Evolutionary conservation across 2,329 filamentous ascomycete genomes (phyloP).

Genomic region (Aspergillus ruber): DNA sequence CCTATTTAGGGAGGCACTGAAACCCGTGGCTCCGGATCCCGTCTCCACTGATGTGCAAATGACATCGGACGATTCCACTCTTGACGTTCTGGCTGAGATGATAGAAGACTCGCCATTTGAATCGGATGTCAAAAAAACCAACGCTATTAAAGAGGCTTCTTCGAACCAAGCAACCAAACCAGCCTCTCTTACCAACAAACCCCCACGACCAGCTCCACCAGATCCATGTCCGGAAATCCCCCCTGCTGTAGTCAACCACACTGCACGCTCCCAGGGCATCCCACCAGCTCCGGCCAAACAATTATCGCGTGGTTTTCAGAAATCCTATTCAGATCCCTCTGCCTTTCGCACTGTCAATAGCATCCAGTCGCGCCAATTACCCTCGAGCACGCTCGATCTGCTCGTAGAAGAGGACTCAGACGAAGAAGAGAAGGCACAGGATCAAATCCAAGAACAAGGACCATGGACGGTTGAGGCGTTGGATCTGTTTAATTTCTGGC

Average conservation of each 20-base stretch:
- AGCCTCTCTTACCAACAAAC: not conserved
- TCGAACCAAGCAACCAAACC: not conserved
- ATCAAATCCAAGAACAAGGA: slow-evolving; percentile 22
- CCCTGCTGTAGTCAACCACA: not conserved
- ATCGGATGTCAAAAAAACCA: not conserved
- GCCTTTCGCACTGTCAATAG: slow-evolving; percentile 16
- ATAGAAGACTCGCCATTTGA: not conserved
- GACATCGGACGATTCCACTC: slow-evolving; percentile 1
- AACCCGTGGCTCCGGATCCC: not conserved
- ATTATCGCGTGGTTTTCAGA: slow-evolving; percentile 18
- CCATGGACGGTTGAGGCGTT: slow-evolving; percentile 39
- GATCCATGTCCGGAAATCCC: not conserved
- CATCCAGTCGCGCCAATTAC: slow-evolving; percentile 8
- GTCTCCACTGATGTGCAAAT: not conserved
- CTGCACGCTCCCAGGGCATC: not conserved
- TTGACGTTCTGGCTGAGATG: not conserved
- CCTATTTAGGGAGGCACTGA: not conserved
- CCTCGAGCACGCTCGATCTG: slow-evolving; percentile 13
- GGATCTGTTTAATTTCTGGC: slow-evolving; percentile 41
- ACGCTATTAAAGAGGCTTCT: not conserved
- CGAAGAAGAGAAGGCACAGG: not conserved
- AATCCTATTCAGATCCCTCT: slow-evolving; percentile 31
- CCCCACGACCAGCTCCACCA: not conserved
- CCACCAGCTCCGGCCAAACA: not conserved
- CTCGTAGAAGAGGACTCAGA: slow-evolving; percentile 6